These are phyloP conservation scores for Ophiostoma quercus DNA, from an alignment of 2,329 filamentous ascomycete species.

Conservation along the genomic window DNA sequence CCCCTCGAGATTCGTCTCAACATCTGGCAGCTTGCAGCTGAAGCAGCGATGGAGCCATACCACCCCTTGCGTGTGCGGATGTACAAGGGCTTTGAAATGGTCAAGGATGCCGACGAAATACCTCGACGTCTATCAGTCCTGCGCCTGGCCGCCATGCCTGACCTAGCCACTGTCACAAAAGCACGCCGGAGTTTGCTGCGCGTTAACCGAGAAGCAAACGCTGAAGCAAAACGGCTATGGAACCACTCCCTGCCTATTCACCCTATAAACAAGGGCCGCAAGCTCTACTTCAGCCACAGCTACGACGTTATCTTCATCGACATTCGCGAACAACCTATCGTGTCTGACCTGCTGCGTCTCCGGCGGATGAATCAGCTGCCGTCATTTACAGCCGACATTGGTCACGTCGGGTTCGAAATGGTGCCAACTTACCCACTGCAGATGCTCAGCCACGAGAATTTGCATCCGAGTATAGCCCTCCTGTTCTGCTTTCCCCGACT, in stretches of 20 bases:
- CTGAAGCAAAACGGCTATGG: conserved; percentile 22
- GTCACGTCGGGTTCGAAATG: conserved; percentile 28
- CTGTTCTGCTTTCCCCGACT: conserved; percentile 26
- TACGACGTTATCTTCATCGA: conserved; percentile 26
- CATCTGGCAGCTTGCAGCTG: conserved; percentile 23
- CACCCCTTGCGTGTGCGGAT: conserved; percentile 28
- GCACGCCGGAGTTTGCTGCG: conserved; percentile 22
- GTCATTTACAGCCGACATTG: conserved; percentile 21
- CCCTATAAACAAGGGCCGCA: conserved; percentile 14
- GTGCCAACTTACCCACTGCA: conserved; percentile 25
- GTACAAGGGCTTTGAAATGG: conserved; percentile 24
- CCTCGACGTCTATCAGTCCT: conserved; percentile 14
- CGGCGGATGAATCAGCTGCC: conserved; percentile 6
- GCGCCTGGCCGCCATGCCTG: conserved; percentile 26
- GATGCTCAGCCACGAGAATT: conserved; percentile 21
- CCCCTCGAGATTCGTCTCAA: conserved; percentile 26
- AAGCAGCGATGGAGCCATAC: conserved; percentile 13
- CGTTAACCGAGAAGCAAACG: conserved; percentile 24
- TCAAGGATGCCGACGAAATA: neutral
- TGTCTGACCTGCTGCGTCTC: conserved; percentile 22
- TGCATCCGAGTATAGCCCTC: conserved; percentile 24
- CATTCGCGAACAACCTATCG: conserved; percentile 22
- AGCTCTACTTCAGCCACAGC: conserved; percentile 22
- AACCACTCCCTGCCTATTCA: conserved; percentile 14
- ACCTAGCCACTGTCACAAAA: conserved; percentile 21